These are phyloP conservation scores for Plenodomus tracheiphilus DNA, from an alignment of 2,329 filamentous ascomycete species.

Conservation along the genomic window DNA sequence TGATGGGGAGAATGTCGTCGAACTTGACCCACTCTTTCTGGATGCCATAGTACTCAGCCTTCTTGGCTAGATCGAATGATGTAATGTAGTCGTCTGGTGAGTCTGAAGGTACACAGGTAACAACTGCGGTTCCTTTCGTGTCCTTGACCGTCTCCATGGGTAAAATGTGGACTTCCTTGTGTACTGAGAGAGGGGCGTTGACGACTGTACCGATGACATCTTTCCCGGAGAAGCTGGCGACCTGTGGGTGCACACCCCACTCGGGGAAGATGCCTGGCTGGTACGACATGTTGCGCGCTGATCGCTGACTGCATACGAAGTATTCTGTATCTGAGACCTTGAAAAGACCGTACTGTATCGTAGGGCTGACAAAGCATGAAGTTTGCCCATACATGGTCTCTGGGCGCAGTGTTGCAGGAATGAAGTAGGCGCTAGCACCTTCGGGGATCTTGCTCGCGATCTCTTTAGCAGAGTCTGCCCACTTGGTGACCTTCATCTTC, in stretches of 20 bases:
- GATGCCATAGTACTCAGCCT: conserved; percentile 90
- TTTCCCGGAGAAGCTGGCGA: conserved; percentile 74
- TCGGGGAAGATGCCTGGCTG: conserved; percentile 77
- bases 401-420: conserved; percentile 87
- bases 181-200: conserved; percentile 79
- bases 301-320: conserved; percentile 79
- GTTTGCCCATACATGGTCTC: conserved; percentile 99
- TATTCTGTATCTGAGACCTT: conserved; percentile 70
- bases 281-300: conserved; percentile 93
- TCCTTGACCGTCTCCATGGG: conserved; percentile 94
- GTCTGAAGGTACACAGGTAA: conserved; percentile 94
- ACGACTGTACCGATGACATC: conserved; percentile 87
- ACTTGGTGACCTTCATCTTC: conserved; percentile 89
- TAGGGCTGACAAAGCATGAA: conserved; percentile 92
- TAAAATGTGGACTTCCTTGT: conserved; percentile 82
- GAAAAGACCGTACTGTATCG: conserved; percentile 87
- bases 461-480: conserved; percentile 75
- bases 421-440: conserved; percentile 80
- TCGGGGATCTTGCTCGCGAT: conserved; percentile 76
- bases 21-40: conserved; percentile 95
- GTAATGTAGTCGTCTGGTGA: conserved; percentile 95
- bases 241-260: conserved; percentile 74
- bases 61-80: conserved; percentile 84
- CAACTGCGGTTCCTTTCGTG: conserved; percentile 94
- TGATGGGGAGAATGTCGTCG: conserved; percentile 77